Evolutionary conservation across 169 alveolate genomes (phyloP), one percentile per base, ranked within the genome.

Genomic region (Plasmodium inui): DNA sequence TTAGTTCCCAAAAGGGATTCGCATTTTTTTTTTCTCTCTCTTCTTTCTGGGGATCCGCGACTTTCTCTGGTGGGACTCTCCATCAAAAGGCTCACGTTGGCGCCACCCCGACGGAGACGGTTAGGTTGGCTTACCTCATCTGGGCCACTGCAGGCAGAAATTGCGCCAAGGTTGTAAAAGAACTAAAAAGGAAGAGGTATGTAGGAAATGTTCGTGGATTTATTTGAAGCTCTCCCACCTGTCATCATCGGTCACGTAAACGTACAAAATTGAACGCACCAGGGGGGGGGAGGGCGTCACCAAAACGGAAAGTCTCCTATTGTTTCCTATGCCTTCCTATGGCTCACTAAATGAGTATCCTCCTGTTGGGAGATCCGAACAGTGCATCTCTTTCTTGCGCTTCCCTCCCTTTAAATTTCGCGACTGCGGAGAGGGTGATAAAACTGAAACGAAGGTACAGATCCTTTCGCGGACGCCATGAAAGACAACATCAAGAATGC

Each of bases 401-500:
- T 7, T 67, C 37, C 37, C n/a, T 1, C 76, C 37, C 32, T 61
- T 61, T 3, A 4, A 61, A 19, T 61, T 61, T 61, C 19, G 0
- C 34, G 19, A 61, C 74, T 61, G 4, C 74, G 6, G 3, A 61
- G 34, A 61, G 14, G 32, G 26, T 61, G 17, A 61, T 26, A 61
- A 19, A 19, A 61, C 32, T 17, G 74, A 19, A 61, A 61, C 10
- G 34, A 34, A 10, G 74, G 30, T 5, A 5, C 34, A 19, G 34
- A 61, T 61, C 76, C 73, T 70, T 37, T 7, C 17, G n/a, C 39
- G 26, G 22, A 50, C 61, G 61, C 61, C 61, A 85, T 85, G 93
- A 78, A 85, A 28, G 28, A 34, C 19, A 28, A 74, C 71, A 85
- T 85, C 73, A 73, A 26, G 9, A n/a, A 10, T 78, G 44, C 81